Percentiles rank a stretch among this genome's conserved stretches.
Conservation (phyloP, 2,329 filamentous ascomycete species). For the Fusarium sp. region DNA sequence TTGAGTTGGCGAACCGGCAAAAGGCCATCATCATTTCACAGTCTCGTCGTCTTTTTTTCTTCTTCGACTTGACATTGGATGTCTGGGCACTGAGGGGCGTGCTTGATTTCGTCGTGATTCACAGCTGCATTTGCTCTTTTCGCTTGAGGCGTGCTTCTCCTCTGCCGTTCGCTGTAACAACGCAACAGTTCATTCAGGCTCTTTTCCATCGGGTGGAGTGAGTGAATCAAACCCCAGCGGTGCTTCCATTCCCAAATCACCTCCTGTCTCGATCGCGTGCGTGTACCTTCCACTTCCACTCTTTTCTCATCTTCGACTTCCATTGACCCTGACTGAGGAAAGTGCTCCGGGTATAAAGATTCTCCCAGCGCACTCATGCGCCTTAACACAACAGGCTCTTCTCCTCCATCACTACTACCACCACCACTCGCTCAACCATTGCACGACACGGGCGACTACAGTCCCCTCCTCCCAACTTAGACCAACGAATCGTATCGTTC, state of each 20-base stretch:
- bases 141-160: neutral
- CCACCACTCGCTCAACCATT: neutral
- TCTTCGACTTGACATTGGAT: neutral
- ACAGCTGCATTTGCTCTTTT: conserved; percentile 28
- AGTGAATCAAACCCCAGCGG: conserved; percentile 15
- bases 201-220: conserved; percentile 28
- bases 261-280: conserved; percentile 23
- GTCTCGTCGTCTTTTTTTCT: neutral
- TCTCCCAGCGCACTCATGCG: conserved; percentile 30
- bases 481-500: conserved; percentile 6
- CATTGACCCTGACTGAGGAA: conserved; percentile 15
- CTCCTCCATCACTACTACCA: conserved; percentile 22
- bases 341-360: conserved; percentile 38
- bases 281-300: conserved; percentile 18
- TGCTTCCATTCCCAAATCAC: conserved; percentile 11
- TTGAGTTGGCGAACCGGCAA: conserved; percentile 29
- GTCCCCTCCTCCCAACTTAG: neutral
- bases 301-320: conserved; percentile 23
- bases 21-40: conserved; percentile 1
- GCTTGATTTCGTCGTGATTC: conserved; percentile 35
- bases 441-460: neutral
- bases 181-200: conserved; percentile 25
- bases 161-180: conserved; percentile 27
- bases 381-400: conserved; percentile 26
- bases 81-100: conserved; percentile 29